Conservation (phyloP, 2,329 filamentous ascomycete genomes). For the Fonsecaea erecta region DNA sequence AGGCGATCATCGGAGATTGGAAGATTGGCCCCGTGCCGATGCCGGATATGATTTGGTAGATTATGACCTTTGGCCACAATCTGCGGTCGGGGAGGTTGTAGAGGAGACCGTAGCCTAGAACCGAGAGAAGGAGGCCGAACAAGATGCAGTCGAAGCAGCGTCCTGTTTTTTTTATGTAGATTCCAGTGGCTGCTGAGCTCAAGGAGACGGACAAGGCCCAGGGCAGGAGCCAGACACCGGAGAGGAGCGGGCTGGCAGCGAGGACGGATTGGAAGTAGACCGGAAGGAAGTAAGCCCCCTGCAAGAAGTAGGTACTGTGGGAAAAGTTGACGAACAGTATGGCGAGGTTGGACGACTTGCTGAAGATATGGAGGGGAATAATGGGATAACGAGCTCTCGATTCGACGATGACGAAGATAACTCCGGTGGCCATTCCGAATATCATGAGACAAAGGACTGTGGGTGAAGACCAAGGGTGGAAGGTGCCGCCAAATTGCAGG, state of each 20-base stretch:
- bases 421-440: conserved; percentile 68
- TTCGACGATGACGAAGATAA: conserved; percentile 73
- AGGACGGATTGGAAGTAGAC: conserved; percentile 73
- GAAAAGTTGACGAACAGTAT: no score
- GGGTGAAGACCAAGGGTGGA: conserved; percentile 73
- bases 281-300: conserved; percentile 71
- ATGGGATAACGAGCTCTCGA: conserved; percentile 75
- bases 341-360: conserved; percentile 60
- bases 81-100: conserved; percentile 43
- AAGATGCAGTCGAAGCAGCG: conserved; percentile 54
- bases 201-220: conserved; percentile 67
- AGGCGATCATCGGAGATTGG: conserved; percentile 59
- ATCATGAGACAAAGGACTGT: conserved; percentile 77
- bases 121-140: conserved; percentile 48
- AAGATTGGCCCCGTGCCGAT: conserved; percentile 58
- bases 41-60: conserved; percentile 47
- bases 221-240: conserved; percentile 64
- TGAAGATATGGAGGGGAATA: conserved; percentile 75
- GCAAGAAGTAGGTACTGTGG: no score
- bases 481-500: conserved; percentile 79
- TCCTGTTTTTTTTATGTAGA: conserved; percentile 55
- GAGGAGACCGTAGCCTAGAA: conserved; percentile 54
- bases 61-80: background rate
- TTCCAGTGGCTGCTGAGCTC: conserved; percentile 50
- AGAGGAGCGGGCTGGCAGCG: conserved; percentile 63